Evolutionary conservation across 441 rosid species (phyloP).

Genomic region (Melastoma candidum): DNA sequence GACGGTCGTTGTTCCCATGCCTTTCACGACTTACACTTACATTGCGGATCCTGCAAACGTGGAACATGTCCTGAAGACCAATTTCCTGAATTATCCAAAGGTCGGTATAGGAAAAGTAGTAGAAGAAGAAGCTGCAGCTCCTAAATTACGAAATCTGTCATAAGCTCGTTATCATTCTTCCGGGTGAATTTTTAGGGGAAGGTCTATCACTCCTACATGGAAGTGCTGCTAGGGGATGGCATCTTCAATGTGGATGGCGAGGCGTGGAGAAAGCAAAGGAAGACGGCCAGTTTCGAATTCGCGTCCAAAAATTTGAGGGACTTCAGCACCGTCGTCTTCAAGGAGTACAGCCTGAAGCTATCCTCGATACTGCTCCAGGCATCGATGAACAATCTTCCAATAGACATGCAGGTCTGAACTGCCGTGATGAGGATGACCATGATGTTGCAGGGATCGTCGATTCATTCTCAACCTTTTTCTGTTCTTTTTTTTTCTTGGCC

Average conservation of each 20-base stretch:
- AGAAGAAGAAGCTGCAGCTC: too few relatives aligned
- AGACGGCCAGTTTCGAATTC: slow-evolving; percentile 91
- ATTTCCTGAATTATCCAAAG: slow-evolving; percentile 77
- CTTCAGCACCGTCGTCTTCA: slow-evolving; percentile 82
- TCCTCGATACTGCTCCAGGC: slow-evolving; percentile 33
- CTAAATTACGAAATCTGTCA: neutral
- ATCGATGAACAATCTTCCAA: slow-evolving; percentile 38
- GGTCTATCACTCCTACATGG: slow-evolving; percentile 86
- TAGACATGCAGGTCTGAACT: slow-evolving; percentile 71
- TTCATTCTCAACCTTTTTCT: neutral
- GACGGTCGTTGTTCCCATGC: slow-evolving; percentile 87
- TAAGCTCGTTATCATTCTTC: neutral
- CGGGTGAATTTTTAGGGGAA: slow-evolving; percentile 37
- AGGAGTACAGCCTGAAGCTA: slow-evolving; percentile 66
- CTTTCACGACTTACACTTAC: slow-evolving; percentile 74
- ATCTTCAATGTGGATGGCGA: slow-evolving; percentile 90
- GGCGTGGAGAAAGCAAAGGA: slow-evolving; percentile 85
- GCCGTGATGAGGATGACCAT: neutral
- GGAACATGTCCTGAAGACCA: slow-evolving; percentile 84
- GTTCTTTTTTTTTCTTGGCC: slow-evolving; percentile 11
- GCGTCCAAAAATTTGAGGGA: slow-evolving; percentile 96
- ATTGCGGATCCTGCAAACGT: slow-evolving; percentile 87
- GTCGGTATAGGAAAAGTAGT: slow-evolving; percentile 15
- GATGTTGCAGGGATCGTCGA: neutral
- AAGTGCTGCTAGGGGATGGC: slow-evolving; percentile 88